Conservation (phyloP, 2,329 filamentous ascomycete genomes). For the Diaporthe ilicicola region DNA sequence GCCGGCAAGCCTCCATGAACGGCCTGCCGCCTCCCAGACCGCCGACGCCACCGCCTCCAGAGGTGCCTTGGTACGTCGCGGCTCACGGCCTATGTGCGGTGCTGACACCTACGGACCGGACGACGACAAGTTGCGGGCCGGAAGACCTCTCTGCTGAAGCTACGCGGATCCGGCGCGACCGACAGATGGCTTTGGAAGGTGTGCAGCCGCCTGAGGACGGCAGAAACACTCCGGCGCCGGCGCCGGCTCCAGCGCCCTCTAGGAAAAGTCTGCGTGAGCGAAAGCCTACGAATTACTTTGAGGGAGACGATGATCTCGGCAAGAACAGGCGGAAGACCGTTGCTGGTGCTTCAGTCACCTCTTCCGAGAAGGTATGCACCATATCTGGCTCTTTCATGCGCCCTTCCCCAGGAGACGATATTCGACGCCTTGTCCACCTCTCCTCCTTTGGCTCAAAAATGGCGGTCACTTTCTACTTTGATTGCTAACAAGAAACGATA, state of each 20-base stretch:
- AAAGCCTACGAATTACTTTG: slow-evolving; percentile 65
- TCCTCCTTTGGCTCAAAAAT: neutral
- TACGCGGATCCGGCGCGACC: slow-evolving; percentile 69
- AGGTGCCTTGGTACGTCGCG: slow-evolving; percentile 87
- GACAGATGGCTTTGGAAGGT: slow-evolving; percentile 60
- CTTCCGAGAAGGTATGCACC: slow-evolving; percentile 50
- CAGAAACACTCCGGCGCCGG: slow-evolving; percentile 38
- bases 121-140: slow-evolving; percentile 77
- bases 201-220: slow-evolving; percentile 39
- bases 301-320: slow-evolving; percentile 56
- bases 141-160: slow-evolving; percentile 82
- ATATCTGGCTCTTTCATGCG: neutral
- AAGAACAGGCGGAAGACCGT: slow-evolving; percentile 70
- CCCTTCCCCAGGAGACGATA: neutral
- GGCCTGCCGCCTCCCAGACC: slow-evolving; percentile 51
- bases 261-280: slow-evolving; percentile 79
- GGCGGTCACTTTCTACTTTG: neutral
- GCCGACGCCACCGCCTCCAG: slow-evolving; percentile 76
- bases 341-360: slow-evolving; percentile 57
- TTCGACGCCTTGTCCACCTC: neutral
- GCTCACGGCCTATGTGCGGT: slow-evolving; percentile 83
- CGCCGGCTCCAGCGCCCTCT: slow-evolving; percentile 53
- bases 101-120: slow-evolving; percentile 78
- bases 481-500: slow-evolving; percentile 35
- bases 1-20: slow-evolving; percentile 68